Evolutionary conservation across 228 moss, liverwort and hornwort species (phyloP).

Genomic region (Sphagnum fallax): DNA sequence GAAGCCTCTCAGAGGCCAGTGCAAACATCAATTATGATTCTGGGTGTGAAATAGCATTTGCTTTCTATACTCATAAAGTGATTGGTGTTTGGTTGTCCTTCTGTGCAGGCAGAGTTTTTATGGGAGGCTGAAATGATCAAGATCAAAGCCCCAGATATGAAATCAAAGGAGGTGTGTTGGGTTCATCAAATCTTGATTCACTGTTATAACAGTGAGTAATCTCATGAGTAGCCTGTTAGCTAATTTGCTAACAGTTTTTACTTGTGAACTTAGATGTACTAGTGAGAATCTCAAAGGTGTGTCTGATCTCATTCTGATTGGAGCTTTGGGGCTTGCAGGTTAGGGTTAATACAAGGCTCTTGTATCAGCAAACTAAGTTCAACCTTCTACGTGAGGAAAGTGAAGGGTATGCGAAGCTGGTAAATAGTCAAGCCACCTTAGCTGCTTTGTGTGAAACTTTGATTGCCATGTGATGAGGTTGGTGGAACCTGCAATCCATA

Average conservation of each 20-base stretch:
- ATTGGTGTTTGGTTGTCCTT: too few species aligned
- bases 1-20: too few species aligned
- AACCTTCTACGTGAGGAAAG: slow-evolving; percentile 97
- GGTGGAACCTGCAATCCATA: neutral
- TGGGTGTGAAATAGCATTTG: too few species aligned
- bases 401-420: slow-evolving; percentile 99
- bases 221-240: too few species aligned
- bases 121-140: slow-evolving; percentile 99
- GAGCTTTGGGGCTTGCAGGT: slow-evolving; percentile 36
- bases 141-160: slow-evolving; percentile 91
- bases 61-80: too few species aligned
- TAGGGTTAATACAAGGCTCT: slow-evolving; percentile 89
- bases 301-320: too few species aligned
- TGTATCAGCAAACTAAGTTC: slow-evolving; percentile 99
- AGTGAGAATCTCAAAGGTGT: too few species aligned
- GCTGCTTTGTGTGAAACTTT: neutral
- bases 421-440: slow-evolving; percentile 8
- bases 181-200: neutral
- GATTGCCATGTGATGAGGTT: neutral
- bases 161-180: slow-evolving; percentile 76
- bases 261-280: too few species aligned
- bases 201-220: neutral
- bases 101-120: slow-evolving; percentile 80
- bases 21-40: too few species aligned
- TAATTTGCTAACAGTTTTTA: too few species aligned